Evolutionary conservation across 805 yeast genomes (phyloP), one percentile per base, ranked within the genome.

Genomic region (Kluyveromyces wickerhamii): DNA sequence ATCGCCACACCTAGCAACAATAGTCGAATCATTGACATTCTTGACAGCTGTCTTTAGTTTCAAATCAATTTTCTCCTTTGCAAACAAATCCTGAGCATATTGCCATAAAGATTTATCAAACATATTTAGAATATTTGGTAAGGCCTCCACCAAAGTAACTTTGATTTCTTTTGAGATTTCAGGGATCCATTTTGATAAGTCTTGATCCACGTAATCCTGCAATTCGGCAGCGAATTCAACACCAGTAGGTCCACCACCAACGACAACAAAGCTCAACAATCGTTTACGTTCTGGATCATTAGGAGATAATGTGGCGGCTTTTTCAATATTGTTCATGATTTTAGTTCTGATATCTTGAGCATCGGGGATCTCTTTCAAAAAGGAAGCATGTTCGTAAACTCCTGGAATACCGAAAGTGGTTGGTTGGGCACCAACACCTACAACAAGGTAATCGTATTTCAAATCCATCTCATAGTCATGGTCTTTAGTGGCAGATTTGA

Each of bases 221-320:
- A 88, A 67, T 65, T 89, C 96, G 54, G 95, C 97, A 47, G 96
- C 96, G 51, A 87, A 82, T 66, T 87, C 96, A 43, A 88, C 96
- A 67, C 97, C 97, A 28, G 97, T 88, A 58, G 97, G 96, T 45
- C 97, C 97, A 63, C 96, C 97, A 53, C 97, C 97, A 48, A 92
- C 94, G 43, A 89, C 94, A 43, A 89, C 89, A 50, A 87, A 79
- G 43, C 79, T 81, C 57, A 88, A 72, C 51, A 89, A 71, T 60
- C 95, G 76, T 63, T 77, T 74, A 63, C 96, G 77, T 59, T 84
- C 94, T 14, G 78, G 77, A 47, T 76, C 84, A 19, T 62, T 60
- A 48, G 72, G 72, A 38, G 92, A 84, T 48, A 87, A 72, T 45
- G 80, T 67, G 48, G 82, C 76, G 27, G 96, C 95, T 43, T 86